These are phyloP conservation scores for Fusarium metavorans DNA, from an alignment of 2,329 filamentous ascomycete species.

Conservation along the genomic window DNA sequence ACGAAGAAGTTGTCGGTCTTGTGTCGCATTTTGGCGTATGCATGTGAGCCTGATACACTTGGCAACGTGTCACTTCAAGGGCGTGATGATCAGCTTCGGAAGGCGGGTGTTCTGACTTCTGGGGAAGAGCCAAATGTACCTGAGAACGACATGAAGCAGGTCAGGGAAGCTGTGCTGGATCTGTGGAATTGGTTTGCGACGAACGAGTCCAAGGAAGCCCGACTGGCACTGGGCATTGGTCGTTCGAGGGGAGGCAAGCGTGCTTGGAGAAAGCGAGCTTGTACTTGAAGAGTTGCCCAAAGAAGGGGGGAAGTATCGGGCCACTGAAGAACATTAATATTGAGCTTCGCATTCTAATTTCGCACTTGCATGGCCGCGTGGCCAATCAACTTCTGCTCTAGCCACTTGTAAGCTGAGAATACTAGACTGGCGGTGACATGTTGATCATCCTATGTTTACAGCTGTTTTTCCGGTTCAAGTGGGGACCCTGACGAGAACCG, in stretches of 20 bases:
- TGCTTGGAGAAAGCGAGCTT: background rate
- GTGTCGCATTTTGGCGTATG: background rate
- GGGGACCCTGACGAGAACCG: background rate
- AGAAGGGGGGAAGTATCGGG: too few relatives aligned
- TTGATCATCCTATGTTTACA: background rate
- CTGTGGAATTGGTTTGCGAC: background rate
- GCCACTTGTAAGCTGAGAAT: background rate
- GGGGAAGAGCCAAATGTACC: background rate
- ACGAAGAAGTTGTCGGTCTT: background rate
- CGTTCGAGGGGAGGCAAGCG: background rate
- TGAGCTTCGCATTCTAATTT: background rate
- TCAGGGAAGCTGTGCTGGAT: background rate
- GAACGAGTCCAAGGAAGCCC: background rate
- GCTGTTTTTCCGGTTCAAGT: background rate
- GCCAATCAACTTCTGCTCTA: background rate
- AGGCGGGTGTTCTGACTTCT: background rate
- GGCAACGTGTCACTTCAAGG: background rate
- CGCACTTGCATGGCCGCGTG: background rate
- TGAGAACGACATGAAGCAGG: background rate
- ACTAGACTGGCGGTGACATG: background rate
- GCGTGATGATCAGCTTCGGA: background rate
- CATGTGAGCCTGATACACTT: background rate
- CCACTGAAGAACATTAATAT: background rate
- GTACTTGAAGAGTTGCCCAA: background rate
- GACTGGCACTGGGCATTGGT: background rate